Conservation (phyloP, 2,329 filamentous ascomycete species). For the Talaromyces sp. region DNA sequence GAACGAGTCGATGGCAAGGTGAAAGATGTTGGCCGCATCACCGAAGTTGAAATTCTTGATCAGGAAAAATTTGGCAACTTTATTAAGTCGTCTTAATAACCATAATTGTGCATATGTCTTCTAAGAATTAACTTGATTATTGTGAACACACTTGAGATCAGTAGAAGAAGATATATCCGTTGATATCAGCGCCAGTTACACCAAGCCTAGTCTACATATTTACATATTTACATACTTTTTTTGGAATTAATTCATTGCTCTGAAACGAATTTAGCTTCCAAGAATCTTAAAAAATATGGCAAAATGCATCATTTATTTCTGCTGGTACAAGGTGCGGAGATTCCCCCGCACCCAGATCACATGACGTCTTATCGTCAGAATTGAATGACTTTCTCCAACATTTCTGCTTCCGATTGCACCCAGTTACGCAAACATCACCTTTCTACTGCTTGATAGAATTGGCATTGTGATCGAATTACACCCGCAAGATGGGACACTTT, state of each 20-base stretch:
- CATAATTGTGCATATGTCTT: background rate
- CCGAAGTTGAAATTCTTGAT: slow-evolving; percentile 28
- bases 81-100: slow-evolving; percentile 8
- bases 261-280: background rate
- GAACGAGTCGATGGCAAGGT: slow-evolving; percentile 24
- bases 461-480: background rate
- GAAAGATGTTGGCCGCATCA: slow-evolving; percentile 24
- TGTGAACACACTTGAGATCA: background rate
- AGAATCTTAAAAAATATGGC: too few species aligned
- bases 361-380: background rate
- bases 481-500: slow-evolving; percentile 9
- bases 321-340: background rate
- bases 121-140: background rate
- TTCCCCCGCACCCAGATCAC: slow-evolving; percentile 1
- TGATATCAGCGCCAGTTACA: background rate
- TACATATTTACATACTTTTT: background rate
- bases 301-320: background rate
- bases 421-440: background rate
- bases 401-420: background rate
- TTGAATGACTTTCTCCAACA: background rate
- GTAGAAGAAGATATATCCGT: background rate
- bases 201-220: background rate
- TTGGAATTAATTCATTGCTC: background rate
- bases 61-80: slow-evolving; percentile 17
- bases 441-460: background rate